Base-by-base conservation (phyloP, 1,139 yeast genomes). In the Taphrina pruni region DNA sequence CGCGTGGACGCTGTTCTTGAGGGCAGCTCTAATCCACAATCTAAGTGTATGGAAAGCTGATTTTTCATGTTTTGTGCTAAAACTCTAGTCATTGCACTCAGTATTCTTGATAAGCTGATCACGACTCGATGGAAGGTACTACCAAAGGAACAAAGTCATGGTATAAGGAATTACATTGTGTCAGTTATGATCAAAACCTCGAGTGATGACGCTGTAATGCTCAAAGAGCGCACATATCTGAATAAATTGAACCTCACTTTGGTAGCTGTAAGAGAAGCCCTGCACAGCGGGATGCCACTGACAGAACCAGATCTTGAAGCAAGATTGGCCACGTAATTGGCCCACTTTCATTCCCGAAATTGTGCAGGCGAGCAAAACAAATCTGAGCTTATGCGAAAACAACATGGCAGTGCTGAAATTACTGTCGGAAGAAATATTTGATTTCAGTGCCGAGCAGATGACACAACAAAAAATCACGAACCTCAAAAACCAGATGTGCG, bases 271-370 rank as follows among this genome's bases (percentile, higher is more conserved):
- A 70, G 74, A 66, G 21, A 8, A 21, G 32, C 1, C 11, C 32
- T n/a, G 20, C 8, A 14, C 8, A 7, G 43, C 12, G 32, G 43
- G 2, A 38, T 11, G 21, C 7, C 43, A 41, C 32, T 26, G 12
- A 36, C 45, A 35, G 36, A 21, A 5, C 6, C 96, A 94, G 76
- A 88, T 94, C 66, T 85, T 94, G 76, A 94, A 94, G 77, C 98
- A 95, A 79, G 99, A 94, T 78, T 94, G 99, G 99, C 99, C 99
- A 52, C 92, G 88, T 74, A 90, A 92, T 77, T 94, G 99, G 99
- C 98, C 98, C 32, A 90, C 89, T 75, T 94, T 95, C 76, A 89
- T 94, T 68, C 97, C 98, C 14, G 99, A 95, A 78, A 86, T 94
- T 72, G 95, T 94, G 57, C 85, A 85, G 72, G 88, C 96, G 73